Conservation (phyloP, 2,329 filamentous ascomycete genomes). For the Sporothrix inflata region DNA sequence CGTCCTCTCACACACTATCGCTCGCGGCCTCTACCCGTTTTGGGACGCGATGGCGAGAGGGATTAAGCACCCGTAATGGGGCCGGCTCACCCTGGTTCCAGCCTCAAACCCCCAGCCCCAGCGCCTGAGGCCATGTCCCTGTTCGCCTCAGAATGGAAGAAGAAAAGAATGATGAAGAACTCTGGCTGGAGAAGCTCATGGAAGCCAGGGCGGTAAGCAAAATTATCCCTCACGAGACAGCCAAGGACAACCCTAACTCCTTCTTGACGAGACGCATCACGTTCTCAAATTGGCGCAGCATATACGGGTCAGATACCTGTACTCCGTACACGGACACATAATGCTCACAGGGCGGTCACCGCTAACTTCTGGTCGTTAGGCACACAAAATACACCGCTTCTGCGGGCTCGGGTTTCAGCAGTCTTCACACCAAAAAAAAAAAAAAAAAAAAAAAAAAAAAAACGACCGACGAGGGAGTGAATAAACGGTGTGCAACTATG, state of each 20-base stretch:
- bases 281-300: constrained; percentile 7
- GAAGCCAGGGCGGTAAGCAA: not conserved
- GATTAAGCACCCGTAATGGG: not conserved
- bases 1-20: not conserved
- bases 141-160: constrained; percentile 1
- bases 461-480: not conserved
- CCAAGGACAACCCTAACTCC: constrained; percentile 1
- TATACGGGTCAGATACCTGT: not conserved
- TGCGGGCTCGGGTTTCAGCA: not conserved
- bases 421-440: not conserved
- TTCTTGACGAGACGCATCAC: not conserved
- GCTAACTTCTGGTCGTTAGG: not conserved
- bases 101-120: constrained; percentile 15
- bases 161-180: not conserved
- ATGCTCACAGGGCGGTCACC: not conserved
- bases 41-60: not conserved
- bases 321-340: not conserved
- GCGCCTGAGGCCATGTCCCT: not conserved
- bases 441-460: constrained; percentile 9
- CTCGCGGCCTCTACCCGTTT: not conserved
- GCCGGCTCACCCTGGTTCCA: constrained; percentile 12
- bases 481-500: constrained; percentile 16
- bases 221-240: not conserved
- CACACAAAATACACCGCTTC: constrained; percentile 14
- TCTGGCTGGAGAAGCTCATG: not conserved